phyloP scores from a whole-genome alignment of 2,329 filamentous ascomycete genomes.

The Diplodia sapinea region DNA sequence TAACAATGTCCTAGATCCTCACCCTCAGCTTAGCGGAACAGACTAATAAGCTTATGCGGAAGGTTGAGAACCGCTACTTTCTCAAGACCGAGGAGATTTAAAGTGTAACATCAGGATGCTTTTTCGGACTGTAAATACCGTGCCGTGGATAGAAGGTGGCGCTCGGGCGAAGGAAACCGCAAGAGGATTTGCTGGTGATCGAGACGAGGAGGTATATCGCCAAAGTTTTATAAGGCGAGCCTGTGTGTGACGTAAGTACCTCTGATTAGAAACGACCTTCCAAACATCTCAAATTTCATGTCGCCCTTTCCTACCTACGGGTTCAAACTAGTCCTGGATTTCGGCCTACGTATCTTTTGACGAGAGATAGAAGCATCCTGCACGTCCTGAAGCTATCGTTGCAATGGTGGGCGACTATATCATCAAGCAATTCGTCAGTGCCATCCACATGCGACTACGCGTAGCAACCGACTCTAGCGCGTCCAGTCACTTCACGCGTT shows the following conservation, averaged over 20 bases:
- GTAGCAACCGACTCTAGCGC: background rate
- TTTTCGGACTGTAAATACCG: conserved; percentile 16
- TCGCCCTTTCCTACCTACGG: background rate
- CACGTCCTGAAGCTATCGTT: background rate
- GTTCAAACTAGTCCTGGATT: no score
- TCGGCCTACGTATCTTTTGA: background rate
- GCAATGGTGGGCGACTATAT: background rate
- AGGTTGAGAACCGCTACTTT: conserved; percentile 69
- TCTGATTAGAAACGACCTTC: background rate
- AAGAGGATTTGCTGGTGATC: background rate
- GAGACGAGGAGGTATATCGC: background rate
- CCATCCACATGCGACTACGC: background rate
- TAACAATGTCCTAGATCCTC: conserved; percentile 64
- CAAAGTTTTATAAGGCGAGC: background rate
- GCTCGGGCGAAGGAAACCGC: background rate
- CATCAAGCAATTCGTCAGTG: background rate
- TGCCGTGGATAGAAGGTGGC: background rate
- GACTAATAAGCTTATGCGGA: conserved; percentile 89
- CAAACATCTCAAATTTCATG: background rate
- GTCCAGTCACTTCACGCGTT: background rate
- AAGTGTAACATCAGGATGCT: conserved; percentile 47
- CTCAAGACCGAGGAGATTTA: conserved; percentile 54
- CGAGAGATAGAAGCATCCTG: no score
- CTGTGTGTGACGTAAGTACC: conserved; percentile 4
- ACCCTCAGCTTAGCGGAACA: conserved; percentile 94